Evolutionary conservation across 805 yeast genomes (phyloP).

Genomic region (Metschnikowia cerradonensis): DNA sequence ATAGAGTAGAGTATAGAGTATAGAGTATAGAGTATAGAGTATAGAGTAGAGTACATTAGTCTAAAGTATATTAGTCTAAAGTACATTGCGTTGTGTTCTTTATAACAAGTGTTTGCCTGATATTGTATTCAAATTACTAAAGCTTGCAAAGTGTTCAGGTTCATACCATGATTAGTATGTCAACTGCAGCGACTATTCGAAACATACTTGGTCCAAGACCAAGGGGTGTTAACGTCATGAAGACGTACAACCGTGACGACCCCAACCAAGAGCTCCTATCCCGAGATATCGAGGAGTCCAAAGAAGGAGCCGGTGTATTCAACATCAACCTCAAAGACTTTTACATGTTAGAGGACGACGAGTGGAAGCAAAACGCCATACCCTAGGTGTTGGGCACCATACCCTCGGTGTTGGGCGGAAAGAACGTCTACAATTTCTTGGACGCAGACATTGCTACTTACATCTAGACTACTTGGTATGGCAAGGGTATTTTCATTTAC

Average conservation of each 20-base stretch:
- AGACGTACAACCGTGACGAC: conserved; percentile 72
- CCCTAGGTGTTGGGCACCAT: conserved; percentile 91
- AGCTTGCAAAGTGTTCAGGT: too few species aligned
- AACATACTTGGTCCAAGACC: conserved; percentile 51
- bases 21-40: too few species aligned
- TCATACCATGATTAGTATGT: too few species aligned
- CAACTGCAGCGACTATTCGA: too few species aligned
- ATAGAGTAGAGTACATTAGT: too few species aligned
- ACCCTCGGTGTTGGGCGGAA: conserved; percentile 96
- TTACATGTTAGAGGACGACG: conserved; percentile 88
- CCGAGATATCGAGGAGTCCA: conserved; percentile 85
- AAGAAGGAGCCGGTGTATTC: conserved; percentile 98
- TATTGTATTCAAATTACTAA: too few species aligned
- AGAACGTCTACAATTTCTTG: conserved; percentile 93
- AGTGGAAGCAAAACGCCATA: conserved; percentile 96
- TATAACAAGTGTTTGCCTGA: too few species aligned
- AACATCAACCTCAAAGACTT: conserved; percentile 90
- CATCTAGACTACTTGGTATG: too few species aligned
- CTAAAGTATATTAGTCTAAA: too few species aligned
- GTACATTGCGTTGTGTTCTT: too few species aligned
- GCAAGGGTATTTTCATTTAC: too few species aligned
- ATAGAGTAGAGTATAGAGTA: too few species aligned
- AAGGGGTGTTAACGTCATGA: conserved; percentile 56
- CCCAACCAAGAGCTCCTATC: conserved; percentile 80
- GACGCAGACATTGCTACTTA: conserved; percentile 80